phyloP scores from a whole-genome alignment of 768 basidiomycete genomes.

The Lentinus tigrinus region DNA sequence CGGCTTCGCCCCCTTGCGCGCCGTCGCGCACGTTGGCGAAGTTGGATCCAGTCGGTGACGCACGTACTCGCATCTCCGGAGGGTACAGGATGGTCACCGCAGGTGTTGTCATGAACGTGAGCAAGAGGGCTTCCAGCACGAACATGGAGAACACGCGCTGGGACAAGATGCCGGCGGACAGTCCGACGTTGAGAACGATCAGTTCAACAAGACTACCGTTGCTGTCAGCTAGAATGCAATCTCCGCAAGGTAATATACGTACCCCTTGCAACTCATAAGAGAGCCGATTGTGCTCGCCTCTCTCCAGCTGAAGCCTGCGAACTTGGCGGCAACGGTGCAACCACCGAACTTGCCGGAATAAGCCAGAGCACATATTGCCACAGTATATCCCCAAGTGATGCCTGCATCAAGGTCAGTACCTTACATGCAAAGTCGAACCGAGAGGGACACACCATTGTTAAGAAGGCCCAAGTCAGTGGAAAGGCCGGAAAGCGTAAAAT shows the following conservation, averaged over 20 bases:
- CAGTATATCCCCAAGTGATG: conserved; percentile 85
- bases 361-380: conserved; percentile 75
- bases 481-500: conserved; percentile 90
- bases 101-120: conserved; percentile 88
- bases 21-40: conserved; percentile 44
- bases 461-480: conserved; percentile 86
- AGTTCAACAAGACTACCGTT: conserved; percentile 74
- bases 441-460: conserved; percentile 51
- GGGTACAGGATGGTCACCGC: conserved; percentile 69
- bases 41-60: conserved; percentile 43
- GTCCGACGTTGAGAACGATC: conserved; percentile 94
- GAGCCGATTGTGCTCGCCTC: conserved; percentile 85
- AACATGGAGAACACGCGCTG: conserved; percentile 91
- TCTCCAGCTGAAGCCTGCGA: conserved; percentile 72
- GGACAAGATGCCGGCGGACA: conserved; percentile 71
- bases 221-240: not conserved
- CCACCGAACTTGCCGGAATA: conserved; percentile 90
- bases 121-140: conserved; percentile 76
- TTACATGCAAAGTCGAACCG: not conserved
- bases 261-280: conserved; percentile 97
- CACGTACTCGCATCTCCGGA: conserved; percentile 52
- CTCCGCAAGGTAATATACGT: no score
- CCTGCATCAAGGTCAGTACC: conserved; percentile 34
- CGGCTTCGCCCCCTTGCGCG: conserved; percentile 30
- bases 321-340: conserved; percentile 67